Conservation (phyloP, 2,329 filamentous ascomycete genomes). For the Coleophoma cylindrospora region DNA sequence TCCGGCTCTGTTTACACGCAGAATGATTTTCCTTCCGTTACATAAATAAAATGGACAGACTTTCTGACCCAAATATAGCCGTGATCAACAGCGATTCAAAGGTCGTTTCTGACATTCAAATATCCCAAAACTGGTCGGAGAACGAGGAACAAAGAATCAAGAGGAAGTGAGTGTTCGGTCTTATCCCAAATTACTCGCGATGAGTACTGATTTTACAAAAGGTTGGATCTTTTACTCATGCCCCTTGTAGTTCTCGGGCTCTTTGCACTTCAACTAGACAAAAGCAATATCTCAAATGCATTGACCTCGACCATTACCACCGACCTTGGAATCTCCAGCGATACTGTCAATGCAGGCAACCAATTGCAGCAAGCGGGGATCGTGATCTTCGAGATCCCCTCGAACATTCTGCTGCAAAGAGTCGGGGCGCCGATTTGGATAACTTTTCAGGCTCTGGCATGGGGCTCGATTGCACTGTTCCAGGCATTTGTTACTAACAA, state of each 20-base stretch:
- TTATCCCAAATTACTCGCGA: neutral
- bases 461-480: neutral
- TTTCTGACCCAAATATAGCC: too few relatives aligned
- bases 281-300: neutral
- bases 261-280: too few relatives aligned
- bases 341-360: neutral
- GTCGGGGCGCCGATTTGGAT: neutral
- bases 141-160: neutral
- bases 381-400: neutral
- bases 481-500: neutral
- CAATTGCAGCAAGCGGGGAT: neutral
- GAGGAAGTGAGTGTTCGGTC: neutral
- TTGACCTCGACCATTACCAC: neutral
- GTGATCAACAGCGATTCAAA: too few relatives aligned
- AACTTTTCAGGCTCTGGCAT: neutral
- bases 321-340: neutral
- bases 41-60: too few relatives aligned
- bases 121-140: too few relatives aligned
- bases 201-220: neutral
- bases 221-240: too few relatives aligned
- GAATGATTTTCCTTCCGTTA: too few relatives aligned
- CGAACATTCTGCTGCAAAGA: neutral
- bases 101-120: too few relatives aligned
- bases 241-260: too few relatives aligned
- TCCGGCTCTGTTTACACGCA: too few relatives aligned